phyloP scores from a whole-genome alignment of 225 moss, liverwort and hornwort genomes.

The Pleurozium schreberi region DNA sequence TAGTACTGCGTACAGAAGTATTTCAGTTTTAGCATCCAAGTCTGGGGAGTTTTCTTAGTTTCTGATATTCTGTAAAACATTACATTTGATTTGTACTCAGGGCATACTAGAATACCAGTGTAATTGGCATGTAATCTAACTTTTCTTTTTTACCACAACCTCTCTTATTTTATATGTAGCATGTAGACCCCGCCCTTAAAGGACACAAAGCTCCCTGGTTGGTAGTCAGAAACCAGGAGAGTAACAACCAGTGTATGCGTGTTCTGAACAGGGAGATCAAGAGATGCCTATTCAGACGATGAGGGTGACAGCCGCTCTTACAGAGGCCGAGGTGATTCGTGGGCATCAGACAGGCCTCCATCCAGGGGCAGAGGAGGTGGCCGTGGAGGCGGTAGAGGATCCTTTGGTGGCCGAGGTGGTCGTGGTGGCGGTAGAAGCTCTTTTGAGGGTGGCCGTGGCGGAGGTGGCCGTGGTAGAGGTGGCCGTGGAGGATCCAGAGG shows the following conservation, averaged over 20 bases:
- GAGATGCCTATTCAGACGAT: slow-evolving; percentile 26
- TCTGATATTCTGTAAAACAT: background rate
- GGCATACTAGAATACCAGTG: background rate
- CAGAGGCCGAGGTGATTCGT: slow-evolving; percentile 11
- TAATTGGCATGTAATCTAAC: background rate
- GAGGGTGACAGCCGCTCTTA: slow-evolving; percentile 16
- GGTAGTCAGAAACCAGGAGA: background rate
- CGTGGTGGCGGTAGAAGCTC: slow-evolving; percentile 7
- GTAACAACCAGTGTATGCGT: background rate
- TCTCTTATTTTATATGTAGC: background rate
- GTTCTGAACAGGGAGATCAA: slow-evolving; percentile 22
- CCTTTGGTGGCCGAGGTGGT: slow-evolving; percentile 5
- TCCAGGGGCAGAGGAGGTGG: slow-evolving; percentile 37
- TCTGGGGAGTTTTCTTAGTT: background rate
- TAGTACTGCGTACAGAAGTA: background rate
- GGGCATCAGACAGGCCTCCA: slow-evolving; percentile 36
- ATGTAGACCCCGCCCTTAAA: background rate
- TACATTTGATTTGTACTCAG: background rate
- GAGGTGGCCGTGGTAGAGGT: background rate
- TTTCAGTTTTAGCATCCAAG: background rate
- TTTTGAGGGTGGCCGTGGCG: background rate
- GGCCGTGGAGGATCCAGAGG: background rate
- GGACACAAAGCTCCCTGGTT: background rate
- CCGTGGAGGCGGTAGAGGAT: slow-evolving; percentile 4
- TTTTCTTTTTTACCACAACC: background rate